Evolutionary conservation across 306 rosid genomes (phyloP).

Genomic region (Mimosa pudica): DNA sequence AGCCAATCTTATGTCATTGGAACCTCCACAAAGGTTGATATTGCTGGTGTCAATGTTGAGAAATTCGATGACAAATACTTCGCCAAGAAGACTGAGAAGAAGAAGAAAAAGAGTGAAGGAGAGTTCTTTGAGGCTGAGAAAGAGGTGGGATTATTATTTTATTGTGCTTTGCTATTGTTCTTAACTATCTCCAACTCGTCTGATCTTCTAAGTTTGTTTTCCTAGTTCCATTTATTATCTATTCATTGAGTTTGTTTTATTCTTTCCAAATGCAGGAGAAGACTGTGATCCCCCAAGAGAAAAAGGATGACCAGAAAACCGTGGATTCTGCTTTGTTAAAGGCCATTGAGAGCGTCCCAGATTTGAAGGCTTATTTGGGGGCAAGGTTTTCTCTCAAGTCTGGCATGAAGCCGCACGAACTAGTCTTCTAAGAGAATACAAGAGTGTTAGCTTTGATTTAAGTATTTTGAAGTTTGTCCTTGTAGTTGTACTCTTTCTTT

Average conservation of each 20-base stretch:
- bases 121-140: constrained; percentile 69
- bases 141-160: constrained; percentile 44
- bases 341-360: constrained; percentile 66
- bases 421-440: constrained; percentile 6
- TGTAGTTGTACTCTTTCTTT: constrained; percentile 3
- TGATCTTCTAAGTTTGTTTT: background rate
- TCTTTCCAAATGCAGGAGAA: constrained; percentile 55
- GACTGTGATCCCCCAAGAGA: constrained; percentile 65
- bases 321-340: constrained; percentile 62
- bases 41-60: constrained; percentile 53
- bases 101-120: constrained; percentile 62
- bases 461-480: background rate
- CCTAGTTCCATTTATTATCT: background rate
- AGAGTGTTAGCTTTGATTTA: background rate
- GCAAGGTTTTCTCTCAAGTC: constrained; percentile 52
- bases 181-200: background rate
- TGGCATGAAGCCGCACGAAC: constrained; percentile 31
- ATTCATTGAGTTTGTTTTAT: background rate
- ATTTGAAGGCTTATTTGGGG: constrained; percentile 71
- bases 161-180: background rate
- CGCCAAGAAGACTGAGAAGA: constrained; percentile 51
- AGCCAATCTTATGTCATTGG: constrained; percentile 65
- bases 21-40: constrained; percentile 68
- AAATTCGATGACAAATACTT: constrained; percentile 69
- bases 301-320: constrained; percentile 77